Percentiles rank a stretch among this genome's conserved stretches.
Evolutionary conservation across 2,329 filamentous ascomycete genomes (phyloP).

Genomic region (Ophiostoma tasmaniense): DNA sequence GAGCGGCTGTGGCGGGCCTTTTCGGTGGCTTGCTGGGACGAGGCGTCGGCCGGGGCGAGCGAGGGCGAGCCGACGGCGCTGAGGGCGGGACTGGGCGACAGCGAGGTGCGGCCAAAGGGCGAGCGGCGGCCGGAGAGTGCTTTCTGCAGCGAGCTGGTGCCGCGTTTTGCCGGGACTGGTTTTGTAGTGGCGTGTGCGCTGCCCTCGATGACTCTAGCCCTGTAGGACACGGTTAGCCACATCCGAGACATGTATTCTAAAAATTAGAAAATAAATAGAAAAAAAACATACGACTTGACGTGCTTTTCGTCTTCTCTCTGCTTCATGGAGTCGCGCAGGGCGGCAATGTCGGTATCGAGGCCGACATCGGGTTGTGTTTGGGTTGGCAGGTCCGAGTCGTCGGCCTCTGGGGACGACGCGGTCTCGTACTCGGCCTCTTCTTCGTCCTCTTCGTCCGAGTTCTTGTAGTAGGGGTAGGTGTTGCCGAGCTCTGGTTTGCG

Average conservation of each 20-base stretch:
- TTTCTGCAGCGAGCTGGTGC: constrained; percentile 19
- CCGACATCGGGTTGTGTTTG: constrained; percentile 27
- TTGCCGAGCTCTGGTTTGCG: constrained; percentile 30
- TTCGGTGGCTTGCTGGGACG: constrained; percentile 47
- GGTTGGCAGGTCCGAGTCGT: constrained; percentile 13
- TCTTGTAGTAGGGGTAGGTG: constrained; percentile 18
- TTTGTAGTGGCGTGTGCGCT: constrained; percentile 18
- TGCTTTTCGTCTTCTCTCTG: constrained; percentile 37
- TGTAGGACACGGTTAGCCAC: constrained; percentile 23
- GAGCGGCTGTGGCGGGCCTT: constrained; percentile 34
- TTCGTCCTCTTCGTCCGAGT: constrained; percentile 20
- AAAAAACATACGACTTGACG: constrained; percentile 36
- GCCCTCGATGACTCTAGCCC: constrained; percentile 32
- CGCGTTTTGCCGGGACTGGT: constrained; percentile 21
- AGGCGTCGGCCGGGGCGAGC: constrained; percentile 39
- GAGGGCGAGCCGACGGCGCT: constrained; percentile 47
- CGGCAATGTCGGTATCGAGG: constrained; percentile 42
- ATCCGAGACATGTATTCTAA: constrained; percentile 1
- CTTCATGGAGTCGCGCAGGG: constrained; percentile 38
- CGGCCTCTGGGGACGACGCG: constrained; percentile 18
- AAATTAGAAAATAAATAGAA: not conserved
- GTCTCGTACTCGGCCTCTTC: constrained; percentile 20
- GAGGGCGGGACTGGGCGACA: constrained; percentile 43
- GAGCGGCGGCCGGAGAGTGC: constrained; percentile 19
- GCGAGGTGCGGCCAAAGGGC: constrained; percentile 18